Conservation (phyloP, 106 monocot genomes). For the Apostasia ramifera region DNA sequence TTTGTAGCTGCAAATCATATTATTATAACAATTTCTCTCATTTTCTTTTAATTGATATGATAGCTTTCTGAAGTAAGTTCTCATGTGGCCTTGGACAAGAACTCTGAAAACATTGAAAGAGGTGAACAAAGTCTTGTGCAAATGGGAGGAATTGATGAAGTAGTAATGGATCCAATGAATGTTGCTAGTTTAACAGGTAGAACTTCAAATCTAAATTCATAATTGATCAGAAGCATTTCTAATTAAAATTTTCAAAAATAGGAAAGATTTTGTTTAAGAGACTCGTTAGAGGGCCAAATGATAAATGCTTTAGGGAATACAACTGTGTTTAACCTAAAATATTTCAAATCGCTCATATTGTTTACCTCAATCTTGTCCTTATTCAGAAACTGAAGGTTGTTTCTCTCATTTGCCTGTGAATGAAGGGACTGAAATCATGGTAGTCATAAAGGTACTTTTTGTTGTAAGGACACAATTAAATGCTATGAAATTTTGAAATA, state of each 20-base stretch:
- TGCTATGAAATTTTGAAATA: too few relatives aligned
- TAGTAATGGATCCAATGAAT: not conserved
- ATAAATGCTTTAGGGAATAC: not conserved
- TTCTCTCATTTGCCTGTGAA: not conserved
- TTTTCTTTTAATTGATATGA: not conserved
- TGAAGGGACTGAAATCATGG: not conserved
- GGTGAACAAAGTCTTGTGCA: slow-evolving; percentile 9
- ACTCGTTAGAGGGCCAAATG: not conserved
- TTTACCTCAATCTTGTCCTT: not conserved
- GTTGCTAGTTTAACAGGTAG: slow-evolving; percentile 10
- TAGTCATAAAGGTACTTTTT: not conserved
- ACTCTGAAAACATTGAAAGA: slow-evolving; percentile 8
- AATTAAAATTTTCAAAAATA: not conserved
- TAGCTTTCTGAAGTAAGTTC: too few relatives aligned
- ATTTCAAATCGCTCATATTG: not conserved
- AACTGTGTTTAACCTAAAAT: not conserved
- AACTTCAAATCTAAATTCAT: not conserved
- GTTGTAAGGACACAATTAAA: too few relatives aligned
- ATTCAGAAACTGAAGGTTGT: not conserved
- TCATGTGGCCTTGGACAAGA: not conserved
- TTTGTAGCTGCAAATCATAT: not conserved
- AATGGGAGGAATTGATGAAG: slow-evolving; percentile 7
- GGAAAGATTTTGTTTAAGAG: not conserved
- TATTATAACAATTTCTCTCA: not conserved
- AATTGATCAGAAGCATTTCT: not conserved